phyloP scores from a whole-genome alignment of 2,329 filamentous ascomycete genomes.

The Xylariomycetidae sp. region DNA sequence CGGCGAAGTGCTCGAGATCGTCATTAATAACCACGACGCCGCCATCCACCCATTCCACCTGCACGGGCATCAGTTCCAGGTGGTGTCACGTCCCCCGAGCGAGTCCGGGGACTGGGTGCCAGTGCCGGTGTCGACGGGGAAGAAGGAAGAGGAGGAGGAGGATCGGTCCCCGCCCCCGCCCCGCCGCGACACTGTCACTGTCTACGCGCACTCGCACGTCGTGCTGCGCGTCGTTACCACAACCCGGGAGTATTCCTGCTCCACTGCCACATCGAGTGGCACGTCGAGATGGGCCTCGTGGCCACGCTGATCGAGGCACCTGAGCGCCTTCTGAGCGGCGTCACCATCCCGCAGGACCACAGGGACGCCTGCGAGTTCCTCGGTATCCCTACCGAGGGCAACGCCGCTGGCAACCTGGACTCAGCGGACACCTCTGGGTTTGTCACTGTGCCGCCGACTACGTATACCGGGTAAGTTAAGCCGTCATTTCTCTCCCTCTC shows the following conservation, averaged over 20 bases:
- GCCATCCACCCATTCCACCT: slow-evolving; percentile 49
- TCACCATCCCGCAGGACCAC: slow-evolving; percentile 56
- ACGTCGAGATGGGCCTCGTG: slow-evolving; percentile 54
- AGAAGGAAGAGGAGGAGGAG: slow-evolving; percentile 15
- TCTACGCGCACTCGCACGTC: slow-evolving; percentile 39
- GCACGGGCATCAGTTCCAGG: slow-evolving; percentile 52
- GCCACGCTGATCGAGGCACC: slow-evolving; percentile 53
- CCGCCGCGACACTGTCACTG: slow-evolving; percentile 33
- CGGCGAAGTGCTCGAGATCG: slow-evolving; percentile 39
- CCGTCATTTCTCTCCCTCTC: too few species aligned
- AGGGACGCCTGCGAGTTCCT: slow-evolving; percentile 40
- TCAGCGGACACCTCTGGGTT: slow-evolving; percentile 24
- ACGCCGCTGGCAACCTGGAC: slow-evolving; percentile 53
- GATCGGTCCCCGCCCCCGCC: slow-evolving; percentile 24
- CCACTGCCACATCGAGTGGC: slow-evolving; percentile 60
- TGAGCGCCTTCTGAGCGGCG: slow-evolving; percentile 48
- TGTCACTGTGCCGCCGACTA: slow-evolving; percentile 23
- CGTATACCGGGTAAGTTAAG: slow-evolving; percentile 20
- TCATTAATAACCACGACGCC: slow-evolving; percentile 45
- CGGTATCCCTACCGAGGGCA: slow-evolving; percentile 50
- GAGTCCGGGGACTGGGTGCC: slow-evolving; percentile 34
- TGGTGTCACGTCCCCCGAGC: slow-evolving; percentile 37
- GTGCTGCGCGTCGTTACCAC: slow-evolving; percentile 47
- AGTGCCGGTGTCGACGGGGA: too few species aligned
- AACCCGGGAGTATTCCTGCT: slow-evolving; percentile 53